These are phyloP conservation scores for Sporopachydermia lactativora DNA, from an alignment of 805 yeast species.

Conservation along the genomic window DNA sequence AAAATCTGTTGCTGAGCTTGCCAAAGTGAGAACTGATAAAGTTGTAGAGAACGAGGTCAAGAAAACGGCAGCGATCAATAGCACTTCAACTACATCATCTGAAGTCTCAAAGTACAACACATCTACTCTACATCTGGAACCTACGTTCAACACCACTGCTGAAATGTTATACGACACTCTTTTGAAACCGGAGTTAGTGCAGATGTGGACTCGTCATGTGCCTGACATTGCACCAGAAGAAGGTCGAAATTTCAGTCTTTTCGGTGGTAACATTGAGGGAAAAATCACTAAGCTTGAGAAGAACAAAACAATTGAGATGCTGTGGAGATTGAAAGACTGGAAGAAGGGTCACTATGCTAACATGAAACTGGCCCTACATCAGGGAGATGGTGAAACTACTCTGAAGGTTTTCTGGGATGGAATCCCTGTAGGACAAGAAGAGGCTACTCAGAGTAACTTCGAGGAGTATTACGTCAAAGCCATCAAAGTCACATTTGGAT, in stretches of 20 bases:
- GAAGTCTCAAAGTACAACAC: conserved; percentile 60
- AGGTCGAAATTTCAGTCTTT: conserved; percentile 53
- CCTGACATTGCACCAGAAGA: conserved; percentile 45
- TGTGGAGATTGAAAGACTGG: conserved; percentile 90
- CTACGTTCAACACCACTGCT: conserved; percentile 77
- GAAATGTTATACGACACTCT: conserved; percentile 72
- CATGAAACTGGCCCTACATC: conserved; percentile 49
- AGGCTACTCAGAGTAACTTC: conserved; percentile 63
- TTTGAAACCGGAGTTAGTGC: conserved; percentile 59
- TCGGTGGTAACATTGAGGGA: conserved; percentile 81
- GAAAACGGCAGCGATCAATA: not conserved
- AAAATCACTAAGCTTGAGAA: conserved; percentile 44
- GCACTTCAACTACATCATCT: conserved; percentile 5
- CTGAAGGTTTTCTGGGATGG: conserved; percentile 72
- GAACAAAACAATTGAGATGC: conserved; percentile 47
- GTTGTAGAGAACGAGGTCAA: conserved; percentile 1
- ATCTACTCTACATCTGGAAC: conserved; percentile 60
- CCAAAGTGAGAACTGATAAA: not conserved
- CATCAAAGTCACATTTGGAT: conserved; percentile 86
- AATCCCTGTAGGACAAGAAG: conserved; percentile 92
- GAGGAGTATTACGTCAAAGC: conserved; percentile 82
- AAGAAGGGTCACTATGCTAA: conserved; percentile 67
- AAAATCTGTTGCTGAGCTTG: conserved; percentile 8
- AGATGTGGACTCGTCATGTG: conserved; percentile 82
- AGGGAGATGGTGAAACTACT: conserved; percentile 75